Conservation (phyloP, 148 eudicot genomes). For the Vaccinium myrtillus region DNA sequence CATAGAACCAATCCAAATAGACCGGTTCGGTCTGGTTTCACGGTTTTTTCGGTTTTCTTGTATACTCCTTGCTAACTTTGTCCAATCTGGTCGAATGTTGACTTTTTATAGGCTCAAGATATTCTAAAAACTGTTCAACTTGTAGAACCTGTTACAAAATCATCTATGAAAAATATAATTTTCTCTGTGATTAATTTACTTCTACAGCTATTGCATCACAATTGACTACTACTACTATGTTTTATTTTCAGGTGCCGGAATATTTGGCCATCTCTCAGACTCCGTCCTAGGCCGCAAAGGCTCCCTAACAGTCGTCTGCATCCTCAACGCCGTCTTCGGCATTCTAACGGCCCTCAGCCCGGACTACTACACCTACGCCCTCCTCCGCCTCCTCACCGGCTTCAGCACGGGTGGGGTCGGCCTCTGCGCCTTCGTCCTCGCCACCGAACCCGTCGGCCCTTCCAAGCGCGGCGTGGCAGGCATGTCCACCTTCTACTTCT, state of each 20-base stretch:
- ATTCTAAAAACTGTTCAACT: background rate
- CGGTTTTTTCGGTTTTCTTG: too few relatives aligned
- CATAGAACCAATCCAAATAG: too few relatives aligned
- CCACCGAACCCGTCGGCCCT: conserved; percentile 82
- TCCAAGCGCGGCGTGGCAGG: conserved; percentile 72
- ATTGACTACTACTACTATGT: background rate
- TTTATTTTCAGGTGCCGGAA: conserved; percentile 69
- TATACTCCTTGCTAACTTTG: background rate
- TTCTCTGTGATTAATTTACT: background rate
- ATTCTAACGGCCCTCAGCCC: conserved; percentile 63
- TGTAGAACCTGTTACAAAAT: background rate
- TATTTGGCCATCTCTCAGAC: conserved; percentile 86
- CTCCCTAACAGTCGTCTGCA: conserved; percentile 55
- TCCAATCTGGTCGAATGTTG: background rate
- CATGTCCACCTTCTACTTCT: conserved; percentile 93
- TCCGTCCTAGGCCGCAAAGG: conserved; percentile 76
- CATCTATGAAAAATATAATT: too few relatives aligned
- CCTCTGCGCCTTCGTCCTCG: conserved; percentile 74
- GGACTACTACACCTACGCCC: conserved; percentile 44
- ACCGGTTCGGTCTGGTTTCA: too few relatives aligned
- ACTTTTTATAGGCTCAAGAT: background rate
- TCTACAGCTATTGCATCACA: background rate
- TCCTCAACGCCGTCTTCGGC: conserved; percentile 60
- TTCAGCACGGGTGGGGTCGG: conserved; percentile 83
- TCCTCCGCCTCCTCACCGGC: conserved; percentile 65